Conservation (phyloP, 2,329 filamentous ascomycete species). For the Phialocephala sp. region DNA sequence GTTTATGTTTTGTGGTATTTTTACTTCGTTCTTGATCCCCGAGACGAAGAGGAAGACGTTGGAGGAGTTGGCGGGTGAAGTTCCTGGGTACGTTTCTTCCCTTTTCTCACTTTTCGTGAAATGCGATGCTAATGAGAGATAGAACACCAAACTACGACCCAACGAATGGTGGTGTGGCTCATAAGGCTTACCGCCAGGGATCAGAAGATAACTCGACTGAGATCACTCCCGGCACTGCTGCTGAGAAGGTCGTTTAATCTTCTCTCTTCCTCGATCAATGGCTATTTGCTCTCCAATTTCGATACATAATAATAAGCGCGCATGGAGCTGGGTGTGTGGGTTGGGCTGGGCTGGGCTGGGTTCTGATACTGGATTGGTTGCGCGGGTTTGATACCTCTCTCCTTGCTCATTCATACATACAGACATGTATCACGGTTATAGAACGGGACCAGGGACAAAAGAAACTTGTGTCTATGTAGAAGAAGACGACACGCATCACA, state of each 20-base stretch:
- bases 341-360: too few relatives aligned
- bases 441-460: too few relatives aligned
- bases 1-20: slow-evolving; percentile 77
- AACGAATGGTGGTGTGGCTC: neutral
- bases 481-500: too few relatives aligned
- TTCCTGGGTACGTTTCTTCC: slow-evolving; percentile 53
- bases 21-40: slow-evolving; percentile 73
- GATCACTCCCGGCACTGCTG: neutral
- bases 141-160: slow-evolving; percentile 23
- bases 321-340: too few relatives aligned
- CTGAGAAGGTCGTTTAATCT: slow-evolving; percentile 2
- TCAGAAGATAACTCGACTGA: neutral
- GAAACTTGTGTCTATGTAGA: too few relatives aligned
- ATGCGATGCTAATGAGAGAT: neutral
- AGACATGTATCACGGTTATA: too few relatives aligned
- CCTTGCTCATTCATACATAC: too few relatives aligned
- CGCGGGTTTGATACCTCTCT: too few relatives aligned
- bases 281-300: too few relatives aligned
- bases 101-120: neutral
- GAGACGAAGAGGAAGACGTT: slow-evolving; percentile 79
- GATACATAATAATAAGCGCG: too few relatives aligned
- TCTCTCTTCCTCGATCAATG: too few relatives aligned
- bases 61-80: slow-evolving; percentile 71
- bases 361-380: too few relatives aligned
- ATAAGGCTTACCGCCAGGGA: neutral